Conservation (phyloP, 176 grass and related monocot genomes). For the sorghum (Sorghum bicolor) region Sorghum_bicolor_NCBIv3 NC_012870.2:7852501-7853000, state of each 20-base stretch:
- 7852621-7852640: slow-evolving; percentile 98
- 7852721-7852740: slow-evolving; percentile 76
- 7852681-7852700: slow-evolving; percentile 96
- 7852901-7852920: neutral
- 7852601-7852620: slow-evolving; percentile 99
- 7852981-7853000: slow-evolving; percentile 96
- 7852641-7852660: slow-evolving; percentile 96
- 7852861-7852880: slow-evolving; percentile 94
- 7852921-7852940: slow-evolving; percentile 13
- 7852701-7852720: slow-evolving; percentile 84
- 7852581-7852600: slow-evolving; percentile 27
- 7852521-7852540: neutral
- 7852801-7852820: slow-evolving; percentile 38
- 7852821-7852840: slow-evolving; percentile 91
- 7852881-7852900: slow-evolving; percentile 70
- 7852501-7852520: neutral
- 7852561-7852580: neutral
- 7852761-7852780: slow-evolving; percentile 1
- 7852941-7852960: slow-evolving; percentile 5
- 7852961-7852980: slow-evolving; percentile 7
- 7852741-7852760: neutral
- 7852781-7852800: slow-evolving; percentile 2
- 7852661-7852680: slow-evolving; percentile 95
- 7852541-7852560: neutral
- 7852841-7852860: slow-evolving; percentile 89